Conservation (phyloP, 371 early-diverging fungal species). For the Mortierella sp. region DNA sequence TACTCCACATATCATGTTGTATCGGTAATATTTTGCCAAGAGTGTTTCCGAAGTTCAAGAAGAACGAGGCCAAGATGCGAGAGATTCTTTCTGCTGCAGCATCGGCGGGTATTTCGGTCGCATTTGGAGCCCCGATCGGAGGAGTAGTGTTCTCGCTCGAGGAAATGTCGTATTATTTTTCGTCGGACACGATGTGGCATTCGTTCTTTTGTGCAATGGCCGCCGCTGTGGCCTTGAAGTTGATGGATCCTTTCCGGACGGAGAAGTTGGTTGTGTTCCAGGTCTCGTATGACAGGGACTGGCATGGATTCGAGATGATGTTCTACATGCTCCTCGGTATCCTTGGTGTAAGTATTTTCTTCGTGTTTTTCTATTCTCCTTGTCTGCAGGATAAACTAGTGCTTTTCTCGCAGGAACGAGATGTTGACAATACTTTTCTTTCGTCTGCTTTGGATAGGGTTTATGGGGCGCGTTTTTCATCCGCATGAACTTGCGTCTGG, state of each 20-base stretch:
- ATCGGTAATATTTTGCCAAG: conserved; percentile 84
- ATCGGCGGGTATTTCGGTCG: conserved; percentile 87
- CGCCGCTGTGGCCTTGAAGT: conserved; percentile 79
- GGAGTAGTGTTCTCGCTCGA: conserved; percentile 89
- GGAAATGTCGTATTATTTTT: conserved; percentile 89
- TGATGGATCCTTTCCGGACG: conserved; percentile 83
- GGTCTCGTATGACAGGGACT: conserved; percentile 79
- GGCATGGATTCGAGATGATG: conserved; percentile 84
- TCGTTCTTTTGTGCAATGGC: conserved; percentile 85
- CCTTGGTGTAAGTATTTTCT: conserved; percentile 77
- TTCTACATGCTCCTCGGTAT: conserved; percentile 90
- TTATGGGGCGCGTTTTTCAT: conserved; percentile 91
- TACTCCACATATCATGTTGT: conserved; percentile 83
- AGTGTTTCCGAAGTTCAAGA: conserved; percentile 77
- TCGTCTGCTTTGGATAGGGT: no score
- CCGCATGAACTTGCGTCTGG: conserved; percentile 77
- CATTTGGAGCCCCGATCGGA: conserved; percentile 91
- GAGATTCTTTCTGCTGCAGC: conserved; percentile 86
- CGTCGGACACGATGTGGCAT: conserved; percentile 86
- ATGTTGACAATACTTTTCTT: not conserved
- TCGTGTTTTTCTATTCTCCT: not conserved
- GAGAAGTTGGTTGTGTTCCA: conserved; percentile 88
- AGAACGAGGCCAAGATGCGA: conserved; percentile 78
- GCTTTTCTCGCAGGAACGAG: no score
- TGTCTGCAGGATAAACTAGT: no score